Conservation (phyloP, 1,284 basidiomycete species). For the Ustanciosporium gigantosporum region DNA sequence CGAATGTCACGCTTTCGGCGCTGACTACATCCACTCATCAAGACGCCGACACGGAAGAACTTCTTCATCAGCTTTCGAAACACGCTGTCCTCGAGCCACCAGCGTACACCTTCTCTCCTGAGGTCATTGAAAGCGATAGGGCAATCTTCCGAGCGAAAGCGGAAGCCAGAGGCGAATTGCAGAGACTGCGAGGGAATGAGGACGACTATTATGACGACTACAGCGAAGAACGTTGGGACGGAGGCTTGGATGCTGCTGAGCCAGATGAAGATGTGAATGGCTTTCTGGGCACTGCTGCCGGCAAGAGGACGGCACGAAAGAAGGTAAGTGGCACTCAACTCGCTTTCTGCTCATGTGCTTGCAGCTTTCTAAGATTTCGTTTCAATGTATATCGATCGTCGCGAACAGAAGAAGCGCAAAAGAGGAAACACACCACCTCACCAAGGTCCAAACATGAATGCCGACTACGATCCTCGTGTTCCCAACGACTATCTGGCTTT, state of each 20-base stretch:
- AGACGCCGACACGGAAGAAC: slow-evolving; percentile 10
- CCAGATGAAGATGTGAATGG: slow-evolving; percentile 50
- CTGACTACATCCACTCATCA: slow-evolving; percentile 9
- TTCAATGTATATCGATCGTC: no score
- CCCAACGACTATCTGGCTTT: slow-evolving; percentile 55
- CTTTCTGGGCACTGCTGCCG: slow-evolving; percentile 23
- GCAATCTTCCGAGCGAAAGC: slow-evolving; percentile 3
- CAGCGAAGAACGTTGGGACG: background rate
- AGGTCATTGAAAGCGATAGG: slow-evolving; percentile 31
- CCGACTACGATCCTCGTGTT: slow-evolving; percentile 51
- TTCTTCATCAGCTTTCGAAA: slow-evolving; percentile 4
- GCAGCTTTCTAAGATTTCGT: no score
- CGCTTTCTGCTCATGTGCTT: no score
- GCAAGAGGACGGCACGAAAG: slow-evolving; percentile 20
- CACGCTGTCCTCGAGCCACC: slow-evolving; percentile 10
- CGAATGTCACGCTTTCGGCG: slow-evolving; percentile 12
- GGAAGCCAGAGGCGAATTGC: slow-evolving; percentile 9
- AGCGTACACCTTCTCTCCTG: slow-evolving; percentile 11
- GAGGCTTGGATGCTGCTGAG: slow-evolving; percentile 10
- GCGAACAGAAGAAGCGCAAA: slow-evolving; percentile 33
- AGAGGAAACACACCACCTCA: slow-evolving; percentile 18
- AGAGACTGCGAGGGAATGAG: background rate
- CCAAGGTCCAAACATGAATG: slow-evolving; percentile 36
- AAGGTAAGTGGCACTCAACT: slow-evolving; percentile 41
- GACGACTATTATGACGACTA: background rate